Conservation (phyloP, 169 alveolate genomes). For the Eimeria praecox region DNA sequence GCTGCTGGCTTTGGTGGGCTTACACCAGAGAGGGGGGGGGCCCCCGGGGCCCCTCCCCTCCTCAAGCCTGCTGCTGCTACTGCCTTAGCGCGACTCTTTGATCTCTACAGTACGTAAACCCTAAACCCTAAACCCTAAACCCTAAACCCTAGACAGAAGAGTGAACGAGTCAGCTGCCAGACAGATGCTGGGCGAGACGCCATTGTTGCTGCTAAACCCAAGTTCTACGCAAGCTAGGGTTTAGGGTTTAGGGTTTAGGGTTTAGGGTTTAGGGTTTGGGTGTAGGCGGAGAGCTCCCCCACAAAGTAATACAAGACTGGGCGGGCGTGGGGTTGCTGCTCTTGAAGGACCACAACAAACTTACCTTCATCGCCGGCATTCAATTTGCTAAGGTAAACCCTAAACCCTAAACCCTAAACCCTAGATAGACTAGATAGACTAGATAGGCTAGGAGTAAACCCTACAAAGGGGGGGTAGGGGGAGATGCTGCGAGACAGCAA, state of each 20-base stretch:
- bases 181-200: background rate
- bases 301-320: background rate
- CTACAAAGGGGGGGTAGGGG: background rate
- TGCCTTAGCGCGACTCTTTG: slow-evolving; percentile 41
- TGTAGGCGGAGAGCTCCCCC: slow-evolving; percentile 39
- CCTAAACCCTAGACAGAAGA: background rate
- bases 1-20: slow-evolving; percentile 63
- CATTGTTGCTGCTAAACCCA: background rate
- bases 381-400: slow-evolving; percentile 60
- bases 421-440: background rate
- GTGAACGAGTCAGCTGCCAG: too few relatives aligned
- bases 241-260: slow-evolving; percentile 6
- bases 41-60: slow-evolving; percentile 30
- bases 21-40: slow-evolving; percentile 22
- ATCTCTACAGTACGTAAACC: slow-evolving; percentile 60
- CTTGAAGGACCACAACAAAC: slow-evolving; percentile 46
- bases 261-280: background rate
- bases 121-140: slow-evolving; percentile 52
- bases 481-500: background rate
- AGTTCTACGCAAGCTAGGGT: background rate
- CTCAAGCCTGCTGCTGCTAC: slow-evolving; percentile 70
- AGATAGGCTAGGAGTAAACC: background rate
- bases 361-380: slow-evolving; percentile 51
- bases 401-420: background rate
- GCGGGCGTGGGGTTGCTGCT: slow-evolving; percentile 58